Evolutionary conservation across 106 monocot genomes (phyloP), one percentile per base, ranked within the genome.

Genomic region (Ottelia alismoides): DNA sequence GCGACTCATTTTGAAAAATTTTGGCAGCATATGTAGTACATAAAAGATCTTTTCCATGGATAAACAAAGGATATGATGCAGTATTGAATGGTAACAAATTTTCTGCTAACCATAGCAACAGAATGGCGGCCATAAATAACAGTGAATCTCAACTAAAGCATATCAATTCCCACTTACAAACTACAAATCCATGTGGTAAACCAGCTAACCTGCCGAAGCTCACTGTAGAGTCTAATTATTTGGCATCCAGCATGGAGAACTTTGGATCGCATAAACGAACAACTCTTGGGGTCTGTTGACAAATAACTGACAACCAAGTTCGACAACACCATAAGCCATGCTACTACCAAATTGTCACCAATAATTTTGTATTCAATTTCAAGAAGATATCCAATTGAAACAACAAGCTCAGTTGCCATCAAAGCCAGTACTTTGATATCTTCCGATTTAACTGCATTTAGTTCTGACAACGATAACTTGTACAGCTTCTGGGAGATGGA

Each of bases 161-260:
- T 6, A 6, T 43, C 16, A 16, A 7, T 43, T 43, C 6, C 10
- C 16, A 43, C 40, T 43, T 43, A 43, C 40, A 43, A 43, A 16
- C 16, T 43, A 43, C 40, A 43, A 43, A 6, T 43, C 6, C 22
- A 22, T 20, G 5, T 22, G 22, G 17, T 53, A 53, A 53, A 0
- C 10, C 5, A 22, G 72, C 80, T 64, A 62, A 89, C 96, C 96
- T 96, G 96, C 46, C 89, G 88, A 77, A 89, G 78, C 47, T 96
- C 96, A 48, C 71, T 72, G 57, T 79, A 89, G 31, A 77, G 45
- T 14, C 75, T 70, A 60, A 96, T 72, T 32, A 89, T 44, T 60
- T 70, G 67, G 69, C 77, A 72, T 35, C 85, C 78, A 67, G 79
- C 49, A 31, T 62, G 65, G 31, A 77, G 62, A 66, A 96, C 74